Conservation (phyloP, 805 yeast species). For the Kuraishia hungarica region DNA sequence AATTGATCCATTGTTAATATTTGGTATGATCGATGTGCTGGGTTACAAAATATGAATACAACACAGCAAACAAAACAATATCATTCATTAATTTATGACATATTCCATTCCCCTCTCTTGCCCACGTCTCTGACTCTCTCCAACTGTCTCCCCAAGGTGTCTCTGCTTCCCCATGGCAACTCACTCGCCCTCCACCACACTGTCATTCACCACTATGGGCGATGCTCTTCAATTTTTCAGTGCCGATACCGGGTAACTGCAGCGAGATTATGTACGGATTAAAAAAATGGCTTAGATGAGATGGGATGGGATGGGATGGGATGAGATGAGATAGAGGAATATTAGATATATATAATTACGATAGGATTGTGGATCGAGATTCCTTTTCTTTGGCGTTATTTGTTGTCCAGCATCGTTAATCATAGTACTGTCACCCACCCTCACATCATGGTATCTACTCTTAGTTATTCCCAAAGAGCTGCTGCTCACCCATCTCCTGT, state of each 20-base stretch:
- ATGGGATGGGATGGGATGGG: not conserved
- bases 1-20: constrained; percentile 73
- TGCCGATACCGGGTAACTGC: not conserved
- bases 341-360: too few relatives aligned
- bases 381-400: too few relatives aligned
- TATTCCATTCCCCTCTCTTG: not conserved
- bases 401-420: not conserved
- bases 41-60: too few relatives aligned
- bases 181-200: not conserved
- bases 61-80: too few relatives aligned
- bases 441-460: not conserved
- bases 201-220: not conserved
- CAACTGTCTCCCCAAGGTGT: too few relatives aligned
- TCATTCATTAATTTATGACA: too few relatives aligned
- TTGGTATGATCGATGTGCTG: not conserved
- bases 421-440: too few relatives aligned
- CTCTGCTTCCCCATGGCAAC: not conserved
- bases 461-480: constrained; percentile 63
- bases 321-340: not conserved
- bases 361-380: too few relatives aligned
- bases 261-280: not conserved
- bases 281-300: not conserved
- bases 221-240: not conserved
- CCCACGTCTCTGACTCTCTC: not conserved
- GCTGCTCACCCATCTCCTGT: constrained; percentile 64